These are phyloP conservation scores for Yamadazyma philogaea DNA, from an alignment of 805 yeast genomes.

Conservation along the genomic window DNA sequence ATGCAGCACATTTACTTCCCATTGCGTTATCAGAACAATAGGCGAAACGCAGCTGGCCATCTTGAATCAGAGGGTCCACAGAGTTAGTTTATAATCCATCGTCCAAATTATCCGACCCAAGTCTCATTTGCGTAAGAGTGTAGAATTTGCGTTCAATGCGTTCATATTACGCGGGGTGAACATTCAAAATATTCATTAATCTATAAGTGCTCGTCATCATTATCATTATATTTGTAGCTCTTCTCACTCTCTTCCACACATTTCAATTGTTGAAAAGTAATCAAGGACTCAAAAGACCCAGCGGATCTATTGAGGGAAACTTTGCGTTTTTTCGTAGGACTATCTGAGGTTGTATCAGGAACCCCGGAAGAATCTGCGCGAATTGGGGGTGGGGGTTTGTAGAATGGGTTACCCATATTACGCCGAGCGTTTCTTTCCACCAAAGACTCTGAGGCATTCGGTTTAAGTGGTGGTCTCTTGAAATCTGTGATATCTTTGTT, in stretches of 20 bases:
- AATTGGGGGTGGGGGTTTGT: slow-evolving; percentile 16
- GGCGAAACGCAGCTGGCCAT: slow-evolving; percentile 44
- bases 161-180: neutral
- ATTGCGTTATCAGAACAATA: slow-evolving; percentile 41
- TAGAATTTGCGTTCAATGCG: neutral
- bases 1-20: slow-evolving; percentile 72
- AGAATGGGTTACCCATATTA: slow-evolving; percentile 19
- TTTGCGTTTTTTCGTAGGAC: slow-evolving; percentile 15
- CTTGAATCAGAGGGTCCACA: slow-evolving; percentile 13
- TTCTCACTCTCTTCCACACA: neutral
- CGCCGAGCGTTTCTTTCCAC: slow-evolving; percentile 7
- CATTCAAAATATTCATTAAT: neutral
- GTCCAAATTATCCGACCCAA: too few species aligned
- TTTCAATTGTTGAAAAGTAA: slow-evolving; percentile 7
- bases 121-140: neutral
- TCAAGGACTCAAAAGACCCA: slow-evolving; percentile 11
- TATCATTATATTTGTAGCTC: slow-evolving; percentile 1
- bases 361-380: slow-evolving; percentile 4
- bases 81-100: neutral
- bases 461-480: slow-evolving; percentile 22
- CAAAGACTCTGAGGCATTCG: slow-evolving; percentile 5
- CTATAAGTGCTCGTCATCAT: slow-evolving; percentile 6
- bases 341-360: neutral
- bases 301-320: slow-evolving; percentile 9
- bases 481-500: slow-evolving; percentile 10